These are phyloP conservation scores for Saccharomyces hybrid DNA, from an alignment of 1,139 yeast species.

Conservation along the genomic window DNA sequence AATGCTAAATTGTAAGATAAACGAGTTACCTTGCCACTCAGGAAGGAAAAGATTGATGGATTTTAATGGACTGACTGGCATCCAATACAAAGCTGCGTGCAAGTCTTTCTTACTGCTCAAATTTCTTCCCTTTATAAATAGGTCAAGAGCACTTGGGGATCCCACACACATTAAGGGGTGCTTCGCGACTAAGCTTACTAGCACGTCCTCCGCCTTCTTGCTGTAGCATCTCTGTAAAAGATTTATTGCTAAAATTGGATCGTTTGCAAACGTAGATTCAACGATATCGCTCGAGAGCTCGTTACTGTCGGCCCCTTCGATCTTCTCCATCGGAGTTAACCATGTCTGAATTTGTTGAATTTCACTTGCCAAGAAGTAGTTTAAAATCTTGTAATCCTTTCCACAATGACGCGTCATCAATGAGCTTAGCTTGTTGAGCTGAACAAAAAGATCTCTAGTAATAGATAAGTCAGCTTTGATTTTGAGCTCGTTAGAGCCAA, in stretches of 20 bases:
- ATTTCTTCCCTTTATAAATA: constrained; percentile 40
- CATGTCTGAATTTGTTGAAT: constrained; percentile 65
- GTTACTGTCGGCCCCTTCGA: constrained; percentile 29
- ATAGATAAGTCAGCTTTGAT: constrained; percentile 61
- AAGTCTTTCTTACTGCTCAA: constrained; percentile 19
- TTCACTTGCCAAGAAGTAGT: constrained; percentile 66
- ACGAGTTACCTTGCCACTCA: constrained; percentile 58
- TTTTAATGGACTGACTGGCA: constrained; percentile 72
- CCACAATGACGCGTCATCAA: constrained; percentile 16
- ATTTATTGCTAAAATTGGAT: constrained; percentile 72
- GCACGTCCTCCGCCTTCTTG: constrained; percentile 37
- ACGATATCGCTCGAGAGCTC: constrained; percentile 28
- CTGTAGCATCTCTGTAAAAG: constrained; percentile 51
- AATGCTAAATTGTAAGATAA: constrained; percentile 78
- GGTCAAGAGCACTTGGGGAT: constrained; percentile 59
- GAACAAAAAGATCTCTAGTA: constrained; percentile 44
- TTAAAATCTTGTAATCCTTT: constrained; percentile 19
- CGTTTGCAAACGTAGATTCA: constrained; percentile 51
- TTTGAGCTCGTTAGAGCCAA: constrained; percentile 70
- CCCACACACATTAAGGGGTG: constrained; percentile 57
- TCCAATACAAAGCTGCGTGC: constrained; percentile 55
- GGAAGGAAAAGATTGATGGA: constrained; percentile 82
- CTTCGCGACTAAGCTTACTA: constrained; percentile 42
- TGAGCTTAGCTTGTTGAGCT: constrained; percentile 18
- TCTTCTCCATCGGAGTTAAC: constrained; percentile 60